Base-by-base conservation (phyloP, 2,329 filamentous ascomycete species). In the Penicillium occitanis region DNA sequence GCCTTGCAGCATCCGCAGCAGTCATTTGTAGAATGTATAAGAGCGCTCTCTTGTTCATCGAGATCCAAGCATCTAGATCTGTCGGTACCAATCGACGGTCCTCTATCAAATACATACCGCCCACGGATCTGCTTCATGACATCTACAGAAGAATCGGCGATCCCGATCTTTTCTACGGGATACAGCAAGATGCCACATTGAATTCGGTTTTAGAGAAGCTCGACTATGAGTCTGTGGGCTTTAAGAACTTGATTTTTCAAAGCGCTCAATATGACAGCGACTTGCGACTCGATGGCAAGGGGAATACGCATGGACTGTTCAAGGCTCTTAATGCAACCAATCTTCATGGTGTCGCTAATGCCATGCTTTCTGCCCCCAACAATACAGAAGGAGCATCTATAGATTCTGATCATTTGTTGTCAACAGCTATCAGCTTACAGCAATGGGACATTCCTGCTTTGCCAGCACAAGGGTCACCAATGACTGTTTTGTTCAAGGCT, bases 61-160 rank as follows among this genome's bases (percentile, higher is more conserved):
- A 99, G 76, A 85, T 92, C 28, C 85, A 86, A 35, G 83, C 86
- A 25, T 87, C 87, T 0, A 86, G 88, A 50, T 77, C 80, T 0
- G 74, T 81, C 2, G 83, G 86, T 40, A 78, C 83, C 19, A 90
- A 90, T 51, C 85, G 91, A 66, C 86, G 91, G 60, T 90, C 90
- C 8, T 92, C 90, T 1, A 79, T 82, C 58, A 82, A 85, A 75
- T 77, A 70, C 70, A 74, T 82, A 57, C 80, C 88, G 30, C 86
- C 91, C 6, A 84, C 86, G 3, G 87, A 91, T 35, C 83, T 96
- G 1, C 82, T 98, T 13, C 84, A 97, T 53, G 83, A 86, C 0
- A 93, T 99, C 2, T 99, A 95, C 75, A 90, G 92, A 74, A 94
- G 92, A 68, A 91, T 99, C 57, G 93, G 97, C 73, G 96, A 99